phyloP scores from a whole-genome alignment of 2,329 filamentous ascomycete species.

The Peltaster fructicola region DNA sequence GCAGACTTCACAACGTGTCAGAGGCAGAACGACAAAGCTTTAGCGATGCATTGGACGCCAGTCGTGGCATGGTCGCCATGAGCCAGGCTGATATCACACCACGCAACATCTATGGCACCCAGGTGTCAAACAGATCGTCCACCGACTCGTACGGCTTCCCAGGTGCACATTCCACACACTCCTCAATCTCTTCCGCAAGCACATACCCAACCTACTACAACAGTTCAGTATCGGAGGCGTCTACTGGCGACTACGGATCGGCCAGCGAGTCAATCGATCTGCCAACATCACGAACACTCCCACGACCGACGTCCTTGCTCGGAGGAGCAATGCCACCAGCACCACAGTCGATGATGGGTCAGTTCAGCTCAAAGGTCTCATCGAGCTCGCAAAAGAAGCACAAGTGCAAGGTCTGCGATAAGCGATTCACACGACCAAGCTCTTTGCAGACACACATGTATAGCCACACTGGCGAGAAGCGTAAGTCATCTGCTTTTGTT shows the following conservation, averaged over 20 bases:
- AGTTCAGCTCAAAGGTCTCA: conserved; percentile 92
- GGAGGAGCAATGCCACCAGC: conserved; percentile 54
- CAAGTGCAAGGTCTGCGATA: conserved; percentile 98
- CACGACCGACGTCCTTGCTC: conserved; percentile 52
- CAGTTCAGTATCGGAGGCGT: conserved; percentile 61
- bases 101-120: conserved; percentile 67
- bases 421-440: conserved; percentile 86
- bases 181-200: conserved; percentile 70
- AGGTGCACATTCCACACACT: conserved; percentile 64
- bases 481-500: conserved; percentile 41
- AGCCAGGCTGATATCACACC: conserved; percentile 71
- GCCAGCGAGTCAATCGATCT: conserved; percentile 72
- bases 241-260: conserved; percentile 84
- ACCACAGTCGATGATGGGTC: conserved; percentile 94
- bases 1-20: conserved; percentile 36
- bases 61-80: conserved; percentile 86
- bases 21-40: conserved; percentile 51
- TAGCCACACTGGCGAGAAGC: conserved; percentile 94
- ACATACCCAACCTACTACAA: conserved; percentile 73
- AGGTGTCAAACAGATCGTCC: conserved; percentile 46
- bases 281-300: conserved; percentile 63
- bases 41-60: conserved; percentile 79
- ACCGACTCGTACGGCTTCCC: conserved; percentile 86
- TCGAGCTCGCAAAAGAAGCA: conserved; percentile 98
- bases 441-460: conserved; percentile 97